A percentile compares a stretch with the other conserved stretches of the same genome.
Conservation (phyloP, 257 asterid species). For the Penstemon davidsonii region DNA sequence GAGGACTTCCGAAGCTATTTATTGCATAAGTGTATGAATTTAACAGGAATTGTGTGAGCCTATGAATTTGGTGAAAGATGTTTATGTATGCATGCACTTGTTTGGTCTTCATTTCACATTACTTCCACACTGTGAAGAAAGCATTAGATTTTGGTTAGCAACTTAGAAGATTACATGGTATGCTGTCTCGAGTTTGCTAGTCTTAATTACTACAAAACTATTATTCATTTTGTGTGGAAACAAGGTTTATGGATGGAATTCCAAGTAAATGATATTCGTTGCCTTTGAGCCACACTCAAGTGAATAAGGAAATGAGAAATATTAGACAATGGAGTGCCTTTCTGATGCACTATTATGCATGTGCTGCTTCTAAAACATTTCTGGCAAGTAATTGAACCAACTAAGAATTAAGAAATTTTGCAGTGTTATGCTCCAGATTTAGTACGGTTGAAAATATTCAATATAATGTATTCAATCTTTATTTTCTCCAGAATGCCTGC, state of each 20-base stretch:
- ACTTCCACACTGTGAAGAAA: not conserved
- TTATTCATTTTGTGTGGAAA: not conserved
- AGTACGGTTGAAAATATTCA: conserved; percentile 9
- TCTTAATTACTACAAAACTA: conserved; percentile 2
- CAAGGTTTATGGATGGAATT: not conserved
- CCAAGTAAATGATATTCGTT: not conserved
- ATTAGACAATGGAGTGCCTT: not conserved
- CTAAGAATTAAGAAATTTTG: not conserved
- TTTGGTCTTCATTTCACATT: not conserved
- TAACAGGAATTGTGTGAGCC: not conserved
- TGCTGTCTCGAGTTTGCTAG: conserved; percentile 14
- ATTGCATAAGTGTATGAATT: not conserved
- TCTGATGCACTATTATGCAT: not conserved
- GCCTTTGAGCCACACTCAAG: not conserved
- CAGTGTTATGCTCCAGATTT: not conserved
- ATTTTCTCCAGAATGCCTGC: not conserved
- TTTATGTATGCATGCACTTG: not conserved
- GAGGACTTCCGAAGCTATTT: not conserved
- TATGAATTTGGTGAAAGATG: not conserved
- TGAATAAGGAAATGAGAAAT: not conserved
- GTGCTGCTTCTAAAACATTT: not conserved
- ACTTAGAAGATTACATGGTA: not conserved
- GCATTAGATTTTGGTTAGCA: not conserved
- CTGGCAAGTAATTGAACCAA: not conserved
- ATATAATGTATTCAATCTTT: not conserved